phyloP scores from a whole-genome alignment of 2,329 filamentous ascomycete species.

The Xylaria polymorpha region DNA sequence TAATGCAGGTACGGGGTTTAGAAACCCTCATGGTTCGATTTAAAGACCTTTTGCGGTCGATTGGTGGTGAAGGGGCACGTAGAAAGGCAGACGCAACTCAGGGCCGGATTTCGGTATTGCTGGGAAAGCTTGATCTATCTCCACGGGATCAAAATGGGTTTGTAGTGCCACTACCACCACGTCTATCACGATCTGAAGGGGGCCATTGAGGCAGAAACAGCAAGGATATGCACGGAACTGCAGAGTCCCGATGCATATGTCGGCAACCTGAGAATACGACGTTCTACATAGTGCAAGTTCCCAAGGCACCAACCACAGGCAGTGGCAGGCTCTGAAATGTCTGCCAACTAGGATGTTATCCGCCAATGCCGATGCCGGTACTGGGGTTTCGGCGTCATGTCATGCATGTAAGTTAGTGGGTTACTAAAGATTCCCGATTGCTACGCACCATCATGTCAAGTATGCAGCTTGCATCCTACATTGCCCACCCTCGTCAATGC shows the following conservation, averaged over 20 bases:
- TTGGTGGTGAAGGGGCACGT: slow-evolving; percentile 21
- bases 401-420: neutral
- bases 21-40: slow-evolving; percentile 18
- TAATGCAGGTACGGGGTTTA: slow-evolving; percentile 22
- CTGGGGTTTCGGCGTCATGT: neutral
- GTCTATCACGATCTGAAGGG: neutral
- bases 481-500: no score
- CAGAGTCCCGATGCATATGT: neutral
- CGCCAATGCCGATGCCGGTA: neutral
- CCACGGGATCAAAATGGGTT: slow-evolving; percentile 11
- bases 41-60: slow-evolving; percentile 12
- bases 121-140: slow-evolving; percentile 19
- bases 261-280: neutral
- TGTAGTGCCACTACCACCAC: neutral
- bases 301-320: neutral
- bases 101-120: slow-evolving; percentile 2
- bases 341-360: neutral
- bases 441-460: no score
- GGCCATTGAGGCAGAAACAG: neutral
- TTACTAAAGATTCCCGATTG: no score
- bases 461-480: no score
- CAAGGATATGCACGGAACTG: neutral
- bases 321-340: neutral
- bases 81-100: slow-evolving; percentile 24
- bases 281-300: neutral